A percentile compares a stretch with the other conserved stretches of the same genome.
These are phyloP conservation scores for Nicotiana sylvestris DNA, from an alignment of 257 asterid species.

Conservation along the genomic window DNA sequence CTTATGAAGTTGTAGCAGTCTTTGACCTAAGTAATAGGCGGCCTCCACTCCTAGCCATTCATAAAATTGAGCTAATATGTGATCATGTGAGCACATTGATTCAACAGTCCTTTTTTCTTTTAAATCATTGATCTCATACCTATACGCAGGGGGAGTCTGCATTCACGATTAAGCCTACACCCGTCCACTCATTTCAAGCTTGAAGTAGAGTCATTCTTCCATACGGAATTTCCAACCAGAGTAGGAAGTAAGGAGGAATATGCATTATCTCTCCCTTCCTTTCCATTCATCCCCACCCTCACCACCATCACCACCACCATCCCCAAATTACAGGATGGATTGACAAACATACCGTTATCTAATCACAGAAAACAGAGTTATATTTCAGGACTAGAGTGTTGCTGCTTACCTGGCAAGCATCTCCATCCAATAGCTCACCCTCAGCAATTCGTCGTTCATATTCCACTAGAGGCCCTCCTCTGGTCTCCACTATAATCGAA, in stretches of 20 bases:
- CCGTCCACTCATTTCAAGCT: neutral
- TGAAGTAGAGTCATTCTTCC: neutral
- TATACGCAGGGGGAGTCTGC: neutral
- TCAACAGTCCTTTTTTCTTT: neutral
- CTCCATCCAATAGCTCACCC: slow-evolving; percentile 88
- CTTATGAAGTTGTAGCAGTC: neutral
- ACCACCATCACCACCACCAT: neutral
- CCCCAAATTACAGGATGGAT: neutral
- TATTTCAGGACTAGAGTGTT: neutral
- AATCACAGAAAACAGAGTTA: neutral
- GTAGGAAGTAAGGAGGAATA: neutral
- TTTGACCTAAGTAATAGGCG: neutral
- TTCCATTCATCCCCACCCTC: neutral
- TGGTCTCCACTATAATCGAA: slow-evolving; percentile 36
- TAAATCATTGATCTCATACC: neutral
- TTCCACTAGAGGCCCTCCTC: slow-evolving; percentile 80
- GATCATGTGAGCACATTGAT: neutral
- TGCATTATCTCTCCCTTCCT: no score
- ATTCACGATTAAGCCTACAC: neutral
- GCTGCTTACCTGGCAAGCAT: slow-evolving; percentile 65
- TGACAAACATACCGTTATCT: neutral
- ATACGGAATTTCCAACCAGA: neutral
- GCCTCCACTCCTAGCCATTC: neutral
- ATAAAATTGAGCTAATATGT: neutral
- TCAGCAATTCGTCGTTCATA: slow-evolving; percentile 75